phyloP scores from a whole-genome alignment of 352 stramenopile genomes.

The Globisporangium sylvaticum region DNA sequence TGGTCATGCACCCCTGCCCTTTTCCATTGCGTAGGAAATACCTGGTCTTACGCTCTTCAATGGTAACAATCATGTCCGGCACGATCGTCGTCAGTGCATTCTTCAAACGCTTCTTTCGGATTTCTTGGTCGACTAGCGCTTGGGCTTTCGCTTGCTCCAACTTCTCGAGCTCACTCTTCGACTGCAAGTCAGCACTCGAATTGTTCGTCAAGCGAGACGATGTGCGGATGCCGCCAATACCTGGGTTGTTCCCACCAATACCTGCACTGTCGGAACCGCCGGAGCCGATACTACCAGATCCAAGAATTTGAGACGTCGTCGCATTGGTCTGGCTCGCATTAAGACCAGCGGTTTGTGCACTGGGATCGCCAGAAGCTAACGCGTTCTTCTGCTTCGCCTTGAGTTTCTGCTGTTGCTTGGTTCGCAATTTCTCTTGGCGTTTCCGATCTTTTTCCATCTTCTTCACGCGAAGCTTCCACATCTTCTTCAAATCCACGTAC shows the following conservation, averaged over 20 bases:
- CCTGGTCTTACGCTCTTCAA: constrained; percentile 42
- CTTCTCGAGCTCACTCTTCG: constrained; percentile 75
- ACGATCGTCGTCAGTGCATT: constrained; percentile 81
- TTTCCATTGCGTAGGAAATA: constrained; percentile 52
- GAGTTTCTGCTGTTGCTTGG: constrained; percentile 63
- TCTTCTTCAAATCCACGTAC: constrained; percentile 77
- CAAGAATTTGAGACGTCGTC: constrained; percentile 34
- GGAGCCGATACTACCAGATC: constrained; percentile 25
- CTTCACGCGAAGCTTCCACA: constrained; percentile 82
- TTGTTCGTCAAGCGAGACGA: constrained; percentile 87
- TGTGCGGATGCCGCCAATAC: constrained; percentile 40
- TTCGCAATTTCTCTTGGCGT: constrained; percentile 73
- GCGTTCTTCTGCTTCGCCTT: constrained; percentile 44
- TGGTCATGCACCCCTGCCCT: constrained; percentile 60
- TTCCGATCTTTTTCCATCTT: constrained; percentile 87
- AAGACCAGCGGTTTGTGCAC: not conserved
- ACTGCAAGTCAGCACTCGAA: constrained; percentile 66
- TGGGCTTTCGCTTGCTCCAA: constrained; percentile 77
- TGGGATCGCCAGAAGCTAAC: constrained; percentile 16
- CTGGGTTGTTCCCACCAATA: constrained; percentile 15
- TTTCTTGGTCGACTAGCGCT: constrained; percentile 73
- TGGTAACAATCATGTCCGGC: constrained; percentile 78
- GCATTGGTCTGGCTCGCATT: constrained; percentile 26
- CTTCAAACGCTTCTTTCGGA: constrained; percentile 79
- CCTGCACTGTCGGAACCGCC: constrained; percentile 10